Evolutionary conservation across 2,329 filamentous ascomycete genomes (phyloP).

Genomic region (Xylariaceae sp.): DNA sequence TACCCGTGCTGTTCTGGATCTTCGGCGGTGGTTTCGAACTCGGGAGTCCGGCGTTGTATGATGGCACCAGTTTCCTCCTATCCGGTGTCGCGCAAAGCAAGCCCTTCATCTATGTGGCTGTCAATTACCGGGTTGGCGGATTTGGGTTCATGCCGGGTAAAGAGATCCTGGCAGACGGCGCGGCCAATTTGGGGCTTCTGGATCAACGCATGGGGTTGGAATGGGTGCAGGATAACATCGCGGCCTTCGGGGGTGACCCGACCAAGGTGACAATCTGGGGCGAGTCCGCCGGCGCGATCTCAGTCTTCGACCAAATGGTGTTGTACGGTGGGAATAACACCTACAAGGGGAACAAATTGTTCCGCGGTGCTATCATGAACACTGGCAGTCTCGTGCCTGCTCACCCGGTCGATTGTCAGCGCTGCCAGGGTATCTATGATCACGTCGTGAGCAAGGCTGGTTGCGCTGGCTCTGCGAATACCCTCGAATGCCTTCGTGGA

Average conservation of each 20-base stretch:
- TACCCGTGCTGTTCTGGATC: conserved; percentile 68
- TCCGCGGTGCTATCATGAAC: conserved; percentile 75
- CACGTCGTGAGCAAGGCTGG: conserved; percentile 55
- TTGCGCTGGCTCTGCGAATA: conserved; percentile 53
- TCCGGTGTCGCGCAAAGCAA: conserved; percentile 46
- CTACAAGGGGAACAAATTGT: conserved; percentile 70
- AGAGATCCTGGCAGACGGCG: conserved; percentile 62
- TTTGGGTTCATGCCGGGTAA: conserved; percentile 70
- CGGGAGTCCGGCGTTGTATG: conserved; percentile 44
- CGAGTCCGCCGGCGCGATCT: conserved; percentile 66
- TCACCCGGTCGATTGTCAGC: conserved; percentile 58
- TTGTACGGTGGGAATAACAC: conserved; percentile 66
- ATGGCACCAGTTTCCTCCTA: conserved; percentile 43
- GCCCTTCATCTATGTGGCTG: conserved; percentile 67
- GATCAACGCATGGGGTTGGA: conserved; percentile 68
- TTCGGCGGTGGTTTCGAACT: conserved; percentile 62
- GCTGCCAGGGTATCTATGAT: conserved; percentile 62
- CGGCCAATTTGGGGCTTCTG: conserved; percentile 64
- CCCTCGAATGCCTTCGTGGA: conserved; percentile 60
- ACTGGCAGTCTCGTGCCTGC: conserved; percentile 60
- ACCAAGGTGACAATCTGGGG: conserved; percentile 77
- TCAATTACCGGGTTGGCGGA: conserved; percentile 71
- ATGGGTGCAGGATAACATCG: conserved; percentile 75
- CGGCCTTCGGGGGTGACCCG: conserved; percentile 71
- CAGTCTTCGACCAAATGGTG: conserved; percentile 69